A percentile compares a stretch with the other conserved stretches of the same genome.
phyloP scores from a whole-genome alignment of 2,329 filamentous ascomycete species.

The Arthrobotrys pseudoclavata region DNA sequence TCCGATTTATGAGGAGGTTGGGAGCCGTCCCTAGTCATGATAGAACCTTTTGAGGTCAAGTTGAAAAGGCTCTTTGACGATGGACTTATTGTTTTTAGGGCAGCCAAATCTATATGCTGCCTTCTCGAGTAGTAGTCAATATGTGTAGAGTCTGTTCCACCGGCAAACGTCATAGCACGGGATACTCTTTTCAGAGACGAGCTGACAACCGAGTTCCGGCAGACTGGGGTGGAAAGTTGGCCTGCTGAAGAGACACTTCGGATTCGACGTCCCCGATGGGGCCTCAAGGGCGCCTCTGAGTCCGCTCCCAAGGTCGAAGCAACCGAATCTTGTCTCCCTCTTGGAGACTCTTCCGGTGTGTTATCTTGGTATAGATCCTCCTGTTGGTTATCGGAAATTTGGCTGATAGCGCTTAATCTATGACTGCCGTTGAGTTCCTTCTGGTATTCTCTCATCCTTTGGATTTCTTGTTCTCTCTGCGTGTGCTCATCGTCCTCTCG shows the following conservation, averaged over 20 bases:
- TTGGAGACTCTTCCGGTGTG: conserved; percentile 26
- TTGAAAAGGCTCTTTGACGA: conserved; percentile 51
- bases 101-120: conserved; percentile 35
- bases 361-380: conserved; percentile 1
- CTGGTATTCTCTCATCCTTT: conserved; percentile 46
- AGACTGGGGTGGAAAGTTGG: conserved; percentile 43
- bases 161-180: conserved; percentile 52
- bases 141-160: conserved; percentile 42
- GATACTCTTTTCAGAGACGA: conserved; percentile 59
- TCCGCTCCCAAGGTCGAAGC: conserved; percentile 54
- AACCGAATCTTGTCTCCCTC: conserved; percentile 51
- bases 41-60: conserved; percentile 41
- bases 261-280: conserved; percentile 44
- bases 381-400: conserved; percentile 4
- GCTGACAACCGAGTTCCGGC: conserved; percentile 57
- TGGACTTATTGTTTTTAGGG: conserved; percentile 36
- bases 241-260: conserved; percentile 49
- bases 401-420: conserved; percentile 34
- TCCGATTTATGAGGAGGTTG: conserved; percentile 45
- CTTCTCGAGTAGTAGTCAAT: conserved; percentile 30
- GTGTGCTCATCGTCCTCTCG: conserved; percentile 56
- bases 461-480: conserved; percentile 40
- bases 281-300: conserved; percentile 38
- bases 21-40: conserved; percentile 42
- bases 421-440: conserved; percentile 48